Evolutionary conservation across 176 grass and related monocot genomes (phyloP).

Genomic region (Bonia amplexicaulis): DNA sequence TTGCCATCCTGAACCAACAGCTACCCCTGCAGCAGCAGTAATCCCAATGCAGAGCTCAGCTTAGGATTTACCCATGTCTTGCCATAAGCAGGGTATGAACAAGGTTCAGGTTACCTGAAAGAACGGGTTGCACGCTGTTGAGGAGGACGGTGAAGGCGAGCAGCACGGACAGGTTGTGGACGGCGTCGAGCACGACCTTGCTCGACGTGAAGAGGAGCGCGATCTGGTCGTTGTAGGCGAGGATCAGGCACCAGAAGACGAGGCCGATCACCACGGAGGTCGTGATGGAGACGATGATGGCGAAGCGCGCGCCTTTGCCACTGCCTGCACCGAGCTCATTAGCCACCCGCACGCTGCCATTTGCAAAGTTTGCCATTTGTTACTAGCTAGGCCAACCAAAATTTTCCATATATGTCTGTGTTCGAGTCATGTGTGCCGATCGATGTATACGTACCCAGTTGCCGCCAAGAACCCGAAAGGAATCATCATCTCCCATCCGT

Average conservation of each 20-base stretch:
- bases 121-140: conserved; percentile 58
- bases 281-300: conserved; percentile 44
- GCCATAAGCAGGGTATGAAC: neutral
- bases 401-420: neutral
- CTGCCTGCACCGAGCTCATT: conserved; percentile 57
- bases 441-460: conserved; percentile 40
- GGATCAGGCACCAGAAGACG: conserved; percentile 46
- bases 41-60: too few species aligned
- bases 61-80: neutral
- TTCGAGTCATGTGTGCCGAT: neutral
- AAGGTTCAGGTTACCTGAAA: conserved; percentile 30
- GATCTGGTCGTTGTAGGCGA: conserved; percentile 41
- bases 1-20: conserved; percentile 61
- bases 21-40: conserved; percentile 39
- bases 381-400: neutral
- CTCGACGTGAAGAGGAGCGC: conserved; percentile 41
- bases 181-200: conserved; percentile 23
- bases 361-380: neutral
- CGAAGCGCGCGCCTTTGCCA: conserved; percentile 38
- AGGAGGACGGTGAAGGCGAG: conserved; percentile 53
- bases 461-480: conserved; percentile 76
- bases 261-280: conserved; percentile 43
- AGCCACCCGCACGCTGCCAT: conserved; percentile 38
- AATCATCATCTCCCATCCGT: conserved; percentile 87
- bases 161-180: conserved; percentile 35